Base-by-base conservation (phyloP, 2,329 filamentous ascomycete species). In the Fonsecaea pedrosoi region DNA sequence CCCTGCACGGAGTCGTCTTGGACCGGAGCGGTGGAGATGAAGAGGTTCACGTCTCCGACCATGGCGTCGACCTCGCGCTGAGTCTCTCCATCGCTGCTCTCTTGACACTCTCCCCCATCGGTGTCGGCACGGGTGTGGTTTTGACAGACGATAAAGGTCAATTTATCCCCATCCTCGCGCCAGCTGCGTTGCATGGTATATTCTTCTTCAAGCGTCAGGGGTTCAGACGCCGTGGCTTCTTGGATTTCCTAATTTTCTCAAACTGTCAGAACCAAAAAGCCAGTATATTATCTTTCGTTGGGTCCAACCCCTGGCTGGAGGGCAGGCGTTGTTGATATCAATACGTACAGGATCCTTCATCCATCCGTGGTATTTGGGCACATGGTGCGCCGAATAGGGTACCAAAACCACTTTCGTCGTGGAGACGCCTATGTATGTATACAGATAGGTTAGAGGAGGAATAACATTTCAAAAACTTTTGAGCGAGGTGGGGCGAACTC, bases 181-280 rank as follows among this genome's bases (percentile, higher is more conserved):
- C 94, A 98, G 70, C 89, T 92, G n/a, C 81, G 80, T 78, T 97
- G 94, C 89, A 97, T 98, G 58, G 87, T 86, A 78, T 95, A 92
- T 82, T 98, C 94, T 75, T 97, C 90, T 0, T 87, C 83, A 0
- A 97, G 82, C 0, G 86, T 89, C 59, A 98, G 84, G 0, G 90
- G 91, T 69, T 97, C 93, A 0, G 94, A 97, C 0, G 94, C 93
- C 0, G 94, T 98, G 62, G 91, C 90, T 78, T 88, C 83, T 81
- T 90, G 94, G 45, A 97, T 91, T 55, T 88, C 85, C 88, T 91
- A 57, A 25, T 25, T 30, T 4, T 40, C 30, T 21, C 13, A 15
- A 13, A 18, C 40, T 25, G 40, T 32, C 30, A 32, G n/a, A 18
- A 62, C 25, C 25, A 25, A 25, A 25, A n/a, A 25, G 25, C 25